Conservation (phyloP, 202 grass and related monocot genomes). For the Panicum virgatum region DNA sequence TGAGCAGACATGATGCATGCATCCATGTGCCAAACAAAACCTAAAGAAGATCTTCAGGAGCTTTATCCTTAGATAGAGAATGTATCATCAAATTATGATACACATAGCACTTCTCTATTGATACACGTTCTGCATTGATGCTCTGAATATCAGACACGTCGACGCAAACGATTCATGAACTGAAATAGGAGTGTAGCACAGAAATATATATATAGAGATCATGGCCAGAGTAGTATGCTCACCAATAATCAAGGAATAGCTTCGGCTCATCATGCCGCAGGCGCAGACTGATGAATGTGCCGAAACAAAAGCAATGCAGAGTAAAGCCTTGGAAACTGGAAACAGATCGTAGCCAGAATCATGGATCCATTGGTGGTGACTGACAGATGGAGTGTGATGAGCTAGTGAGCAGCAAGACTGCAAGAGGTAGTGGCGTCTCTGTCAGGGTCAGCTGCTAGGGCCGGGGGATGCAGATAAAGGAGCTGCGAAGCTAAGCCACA, state of each 20-base stretch:
- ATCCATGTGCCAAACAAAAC: background rate
- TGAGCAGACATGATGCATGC: background rate
- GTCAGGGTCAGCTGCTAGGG: slow-evolving; percentile 33
- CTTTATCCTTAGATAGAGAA: background rate
- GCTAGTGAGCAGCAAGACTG: background rate
- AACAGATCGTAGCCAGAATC: background rate
- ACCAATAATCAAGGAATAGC: background rate
- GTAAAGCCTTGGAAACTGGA: background rate
- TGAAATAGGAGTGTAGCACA: background rate
- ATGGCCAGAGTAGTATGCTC: background rate
- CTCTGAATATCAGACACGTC: background rate
- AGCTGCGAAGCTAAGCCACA: background rate
- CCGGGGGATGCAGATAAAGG: background rate
- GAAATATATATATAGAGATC: background rate
- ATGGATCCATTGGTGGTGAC: background rate
- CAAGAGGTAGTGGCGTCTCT: background rate
- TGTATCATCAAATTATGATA: background rate
- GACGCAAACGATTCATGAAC: background rate
- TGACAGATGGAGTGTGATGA: too few species aligned
- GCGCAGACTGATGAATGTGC: background rate
- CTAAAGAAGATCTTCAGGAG: background rate
- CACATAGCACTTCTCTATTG: background rate
- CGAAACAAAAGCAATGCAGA: background rate
- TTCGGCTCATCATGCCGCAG: background rate
- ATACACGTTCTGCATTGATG: background rate